Evolutionary conservation across 2,329 filamentous ascomycete genomes (phyloP).

Genomic region (Didymella pinodella): DNA sequence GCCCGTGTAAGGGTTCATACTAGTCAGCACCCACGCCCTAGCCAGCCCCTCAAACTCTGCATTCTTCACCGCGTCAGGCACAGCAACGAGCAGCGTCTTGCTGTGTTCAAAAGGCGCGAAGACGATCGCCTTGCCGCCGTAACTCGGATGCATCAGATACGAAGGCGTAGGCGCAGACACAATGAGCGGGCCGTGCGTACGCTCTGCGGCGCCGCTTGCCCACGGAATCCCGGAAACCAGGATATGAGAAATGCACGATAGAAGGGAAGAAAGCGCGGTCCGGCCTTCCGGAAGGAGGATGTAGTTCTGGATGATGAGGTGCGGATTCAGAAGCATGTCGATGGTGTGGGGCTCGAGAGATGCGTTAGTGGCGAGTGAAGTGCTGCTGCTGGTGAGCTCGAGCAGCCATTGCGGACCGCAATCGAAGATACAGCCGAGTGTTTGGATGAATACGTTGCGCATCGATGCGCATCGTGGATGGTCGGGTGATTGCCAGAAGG

Average conservation of each 20-base stretch:
- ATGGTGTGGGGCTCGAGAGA: constrained; percentile 30
- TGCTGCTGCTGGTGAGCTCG: constrained; percentile 43
- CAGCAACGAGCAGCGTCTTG: constrained; percentile 42
- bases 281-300: constrained; percentile 38
- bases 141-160: constrained; percentile 2
- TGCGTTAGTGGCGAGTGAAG: constrained; percentile 26
- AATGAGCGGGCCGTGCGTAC: constrained; percentile 43
- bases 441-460: constrained; percentile 54
- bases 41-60: constrained; percentile 32
- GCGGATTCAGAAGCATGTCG: constrained; percentile 40
- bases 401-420: constrained; percentile 53
- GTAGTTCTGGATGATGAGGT: constrained; percentile 50
- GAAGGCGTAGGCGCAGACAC: constrained; percentile 27
- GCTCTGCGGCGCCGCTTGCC: constrained; percentile 41
- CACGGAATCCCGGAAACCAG: constrained; percentile 46
- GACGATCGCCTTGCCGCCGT: constrained; percentile 37
- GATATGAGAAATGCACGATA: constrained; percentile 31
- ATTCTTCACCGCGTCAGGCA: constrained; percentile 39
- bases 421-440: constrained; percentile 52
- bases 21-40: constrained; percentile 51
- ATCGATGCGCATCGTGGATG: constrained; percentile 50
- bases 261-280: constrained; percentile 27
- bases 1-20: constrained; percentile 38
- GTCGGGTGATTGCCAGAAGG: constrained; percentile 34
- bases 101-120: constrained; percentile 47